Conservation (phyloP, 768 basidiomycete species). For the Tricholoma hemisulphureum region DNA sequence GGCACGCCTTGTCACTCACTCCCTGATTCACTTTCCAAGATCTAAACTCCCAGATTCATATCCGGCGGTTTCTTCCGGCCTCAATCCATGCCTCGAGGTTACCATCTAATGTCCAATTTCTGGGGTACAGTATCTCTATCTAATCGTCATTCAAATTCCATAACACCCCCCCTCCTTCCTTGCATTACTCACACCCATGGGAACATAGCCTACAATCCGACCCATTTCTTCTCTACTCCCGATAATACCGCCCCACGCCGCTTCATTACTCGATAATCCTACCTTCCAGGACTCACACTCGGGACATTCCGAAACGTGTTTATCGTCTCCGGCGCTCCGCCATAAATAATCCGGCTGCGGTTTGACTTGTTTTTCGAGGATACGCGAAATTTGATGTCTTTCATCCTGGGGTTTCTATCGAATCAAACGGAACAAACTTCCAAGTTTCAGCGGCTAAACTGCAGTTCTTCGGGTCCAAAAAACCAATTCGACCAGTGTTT, state of each 20-base stretch:
- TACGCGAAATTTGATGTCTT: background rate
- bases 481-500: too few relatives aligned
- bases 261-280: background rate
- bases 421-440: background rate
- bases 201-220: too few relatives aligned
- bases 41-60: constrained; percentile 26
- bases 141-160: too few relatives aligned
- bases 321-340: constrained; percentile 6
- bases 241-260: background rate
- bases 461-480: too few relatives aligned
- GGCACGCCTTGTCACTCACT: constrained; percentile 6
- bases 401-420: constrained; percentile 4
- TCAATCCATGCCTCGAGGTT: constrained; percentile 30
- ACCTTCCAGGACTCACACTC: background rate
- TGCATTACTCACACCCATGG: too few relatives aligned
- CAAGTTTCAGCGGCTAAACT: background rate
- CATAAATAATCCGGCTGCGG: background rate
- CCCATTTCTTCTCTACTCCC: background rate
- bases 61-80: constrained; percentile 32
- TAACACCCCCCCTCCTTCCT: too few relatives aligned
- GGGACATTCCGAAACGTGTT: constrained; percentile 8
- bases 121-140: too few relatives aligned
- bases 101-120: constrained; percentile 2
- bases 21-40: constrained; percentile 20
- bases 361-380: background rate